A percentile compares a stretch with the other conserved stretches of the same genome.
Evolutionary conservation across 768 basidiomycete species (phyloP).

Genomic region (Rhizopogon roseolus): DNA sequence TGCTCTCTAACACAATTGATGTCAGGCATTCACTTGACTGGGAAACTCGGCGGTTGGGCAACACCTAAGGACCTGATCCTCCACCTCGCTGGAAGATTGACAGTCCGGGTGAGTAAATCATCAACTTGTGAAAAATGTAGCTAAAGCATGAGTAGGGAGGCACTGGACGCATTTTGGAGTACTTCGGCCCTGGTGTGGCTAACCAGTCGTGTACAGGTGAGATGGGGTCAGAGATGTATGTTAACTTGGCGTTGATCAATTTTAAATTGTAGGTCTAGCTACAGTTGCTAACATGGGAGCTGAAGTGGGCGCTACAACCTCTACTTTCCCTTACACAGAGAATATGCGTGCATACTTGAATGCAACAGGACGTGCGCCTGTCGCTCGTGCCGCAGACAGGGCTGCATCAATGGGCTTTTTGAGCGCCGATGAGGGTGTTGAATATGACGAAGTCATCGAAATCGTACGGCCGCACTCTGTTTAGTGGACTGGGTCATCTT

Average conservation of each 20-base stretch:
- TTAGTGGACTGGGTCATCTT: not conserved
- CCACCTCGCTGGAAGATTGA: constrained; percentile 89
- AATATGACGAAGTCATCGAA: constrained; percentile 94
- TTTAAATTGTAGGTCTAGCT: constrained; percentile 57
- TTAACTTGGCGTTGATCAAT: not conserved
- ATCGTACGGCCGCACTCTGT: constrained; percentile 50
- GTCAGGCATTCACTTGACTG: constrained; percentile 82
- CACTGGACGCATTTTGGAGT: constrained; percentile 93
- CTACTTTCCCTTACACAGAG: constrained; percentile 92
- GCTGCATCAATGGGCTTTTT: constrained; percentile 80
- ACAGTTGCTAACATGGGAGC: constrained; percentile 99
- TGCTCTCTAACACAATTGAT: not conserved
- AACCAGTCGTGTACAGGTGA: constrained; percentile 89
- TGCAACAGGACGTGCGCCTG: constrained; percentile 84
- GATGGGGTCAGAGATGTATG: constrained; percentile 1
- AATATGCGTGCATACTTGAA: constrained; percentile 87
- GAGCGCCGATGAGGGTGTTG: constrained; percentile 76
- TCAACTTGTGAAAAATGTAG: not conserved
- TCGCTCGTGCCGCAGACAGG: constrained; percentile 81
- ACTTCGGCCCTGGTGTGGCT: constrained; percentile 90
- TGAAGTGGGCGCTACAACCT: constrained; percentile 99
- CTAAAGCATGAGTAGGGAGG: constrained; percentile 60
- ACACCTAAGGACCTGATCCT: constrained; percentile 97
- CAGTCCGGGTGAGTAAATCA: constrained; percentile 69
- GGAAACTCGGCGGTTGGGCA: constrained; percentile 84